phyloP scores from a whole-genome alignment of 2,329 filamentous ascomycete species.

The Aspergillus intermedius region DNA sequence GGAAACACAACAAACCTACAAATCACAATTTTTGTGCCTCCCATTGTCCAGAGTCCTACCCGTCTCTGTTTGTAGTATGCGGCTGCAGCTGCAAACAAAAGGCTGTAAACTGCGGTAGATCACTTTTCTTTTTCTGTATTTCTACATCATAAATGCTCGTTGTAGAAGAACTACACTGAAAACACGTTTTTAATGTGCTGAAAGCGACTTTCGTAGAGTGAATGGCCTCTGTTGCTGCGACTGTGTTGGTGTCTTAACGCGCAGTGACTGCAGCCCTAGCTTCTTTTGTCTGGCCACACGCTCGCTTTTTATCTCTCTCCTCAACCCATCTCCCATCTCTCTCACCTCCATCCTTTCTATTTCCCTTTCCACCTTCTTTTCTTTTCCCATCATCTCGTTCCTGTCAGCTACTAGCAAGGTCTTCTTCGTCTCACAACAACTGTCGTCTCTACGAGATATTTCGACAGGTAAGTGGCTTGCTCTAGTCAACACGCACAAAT shows the following conservation, averaged over 20 bases:
- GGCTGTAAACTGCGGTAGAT: no score
- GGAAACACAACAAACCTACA: no score
- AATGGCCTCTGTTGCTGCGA: neutral
- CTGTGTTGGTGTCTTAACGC: neutral
- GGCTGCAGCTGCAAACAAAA: no score
- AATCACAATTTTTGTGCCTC: no score
- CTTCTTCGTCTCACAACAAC: neutral
- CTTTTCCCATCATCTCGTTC: neutral
- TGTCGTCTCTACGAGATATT: neutral
- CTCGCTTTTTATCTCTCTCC: neutral
- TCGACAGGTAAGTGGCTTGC: neutral
- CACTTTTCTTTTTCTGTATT: no score
- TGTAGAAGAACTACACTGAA: no score
- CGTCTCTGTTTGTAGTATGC: no score
- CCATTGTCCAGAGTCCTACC: no score
- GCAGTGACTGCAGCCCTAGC: neutral
- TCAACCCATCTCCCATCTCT: slow-evolving; percentile 2
- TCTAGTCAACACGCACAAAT: no score
- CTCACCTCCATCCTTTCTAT: neutral
- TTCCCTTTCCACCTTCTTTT: neutral
- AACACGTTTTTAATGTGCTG: neutral
- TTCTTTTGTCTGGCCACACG: neutral
- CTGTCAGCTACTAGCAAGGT: slow-evolving; percentile 1
- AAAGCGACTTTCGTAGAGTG: neutral
- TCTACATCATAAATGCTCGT: no score